Evolutionary conservation across 192 early-diverging fungal genomes (phyloP).

Genomic region (Coemansia sp.): DNA sequence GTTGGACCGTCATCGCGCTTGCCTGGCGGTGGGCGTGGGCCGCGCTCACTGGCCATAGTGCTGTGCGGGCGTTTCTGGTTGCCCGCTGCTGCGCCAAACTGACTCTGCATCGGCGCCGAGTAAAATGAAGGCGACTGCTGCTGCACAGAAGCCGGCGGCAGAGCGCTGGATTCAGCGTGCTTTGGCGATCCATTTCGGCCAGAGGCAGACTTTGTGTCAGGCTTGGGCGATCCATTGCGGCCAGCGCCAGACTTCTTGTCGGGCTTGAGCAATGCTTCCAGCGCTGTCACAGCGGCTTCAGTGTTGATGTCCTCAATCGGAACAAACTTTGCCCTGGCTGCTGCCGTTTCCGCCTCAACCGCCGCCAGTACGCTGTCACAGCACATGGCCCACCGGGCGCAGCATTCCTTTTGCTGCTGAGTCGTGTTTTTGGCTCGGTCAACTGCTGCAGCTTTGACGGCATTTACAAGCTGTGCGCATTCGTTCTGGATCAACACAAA

Average conservation of each 20-base stretch:
- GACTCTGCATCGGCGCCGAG: not conserved
- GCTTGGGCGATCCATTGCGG: slow-evolving; percentile 1
- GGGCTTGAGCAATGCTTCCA: not conserved
- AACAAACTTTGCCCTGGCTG: not conserved
- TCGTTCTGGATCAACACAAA: slow-evolving; percentile 29
- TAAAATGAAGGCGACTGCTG: not conserved
- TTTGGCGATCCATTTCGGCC: not conserved
- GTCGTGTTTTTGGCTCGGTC: slow-evolving; percentile 10
- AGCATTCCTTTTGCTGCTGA: slow-evolving; percentile 11
- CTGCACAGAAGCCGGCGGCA: not conserved
- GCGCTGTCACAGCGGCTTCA: not conserved
- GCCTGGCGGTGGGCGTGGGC: slow-evolving; percentile 5
- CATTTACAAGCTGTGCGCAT: slow-evolving; percentile 21
- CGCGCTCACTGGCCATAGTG: slow-evolving; percentile 9
- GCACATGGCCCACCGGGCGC: not conserved
- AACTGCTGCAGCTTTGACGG: slow-evolving; percentile 16
- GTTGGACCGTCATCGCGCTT: not conserved
- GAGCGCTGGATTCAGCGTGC: not conserved
- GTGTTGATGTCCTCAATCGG: not conserved
- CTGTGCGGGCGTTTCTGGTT: slow-evolving; percentile 16
- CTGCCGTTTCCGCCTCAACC: not conserved
- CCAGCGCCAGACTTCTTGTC: not conserved
- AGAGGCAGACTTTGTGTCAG: not conserved
- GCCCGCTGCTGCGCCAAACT: not conserved
- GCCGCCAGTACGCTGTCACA: not conserved